These are phyloP conservation scores for Tetrapisispora phaffii DNA, from an alignment of 805 yeast genomes.

Conservation along the genomic window DNA sequence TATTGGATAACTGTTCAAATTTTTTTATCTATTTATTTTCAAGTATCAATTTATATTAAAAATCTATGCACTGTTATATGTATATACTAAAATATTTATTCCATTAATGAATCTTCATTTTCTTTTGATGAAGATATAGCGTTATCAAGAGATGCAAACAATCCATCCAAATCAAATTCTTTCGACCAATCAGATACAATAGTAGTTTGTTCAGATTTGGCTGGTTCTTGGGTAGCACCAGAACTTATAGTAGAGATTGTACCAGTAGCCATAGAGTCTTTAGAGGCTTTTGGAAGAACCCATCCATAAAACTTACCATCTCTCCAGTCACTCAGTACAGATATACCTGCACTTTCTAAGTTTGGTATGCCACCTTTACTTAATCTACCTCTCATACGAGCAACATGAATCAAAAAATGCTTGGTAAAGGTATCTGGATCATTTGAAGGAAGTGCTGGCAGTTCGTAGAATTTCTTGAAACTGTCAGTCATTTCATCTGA, in stretches of 20 bases:
- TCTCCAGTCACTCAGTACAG: constrained; percentile 89
- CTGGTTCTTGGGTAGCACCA: constrained; percentile 33
- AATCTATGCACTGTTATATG: no score
- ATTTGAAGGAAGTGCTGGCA: constrained; percentile 70
- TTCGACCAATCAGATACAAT: constrained; percentile 87
- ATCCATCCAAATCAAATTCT: constrained; percentile 85
- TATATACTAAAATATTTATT: no score
- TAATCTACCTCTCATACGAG: constrained; percentile 84
- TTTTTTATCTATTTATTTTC: no score
- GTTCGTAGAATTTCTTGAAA: constrained; percentile 59
- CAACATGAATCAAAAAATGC: constrained; percentile 83
- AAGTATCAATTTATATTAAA: no score
- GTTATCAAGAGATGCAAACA: constrained; percentile 41
- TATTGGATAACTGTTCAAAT: no score
- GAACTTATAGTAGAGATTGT: constrained; percentile 28
- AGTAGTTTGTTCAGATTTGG: constrained; percentile 50
- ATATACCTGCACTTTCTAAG: constrained; percentile 69
- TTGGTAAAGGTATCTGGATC: constrained; percentile 72
- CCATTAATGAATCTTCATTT: constrained; percentile 11
- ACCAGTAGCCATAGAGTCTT: constrained; percentile 25
- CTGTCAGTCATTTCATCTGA: constrained; percentile 68
- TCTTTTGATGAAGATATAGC: constrained; percentile 23
- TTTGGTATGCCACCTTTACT: constrained; percentile 92
- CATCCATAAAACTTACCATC: constrained; percentile 91
- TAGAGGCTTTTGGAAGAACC: constrained; percentile 62